These are phyloP conservation scores for Hypoxylon sp. DNA, from an alignment of 2,329 filamentous ascomycete genomes.

Conservation along the genomic window DNA sequence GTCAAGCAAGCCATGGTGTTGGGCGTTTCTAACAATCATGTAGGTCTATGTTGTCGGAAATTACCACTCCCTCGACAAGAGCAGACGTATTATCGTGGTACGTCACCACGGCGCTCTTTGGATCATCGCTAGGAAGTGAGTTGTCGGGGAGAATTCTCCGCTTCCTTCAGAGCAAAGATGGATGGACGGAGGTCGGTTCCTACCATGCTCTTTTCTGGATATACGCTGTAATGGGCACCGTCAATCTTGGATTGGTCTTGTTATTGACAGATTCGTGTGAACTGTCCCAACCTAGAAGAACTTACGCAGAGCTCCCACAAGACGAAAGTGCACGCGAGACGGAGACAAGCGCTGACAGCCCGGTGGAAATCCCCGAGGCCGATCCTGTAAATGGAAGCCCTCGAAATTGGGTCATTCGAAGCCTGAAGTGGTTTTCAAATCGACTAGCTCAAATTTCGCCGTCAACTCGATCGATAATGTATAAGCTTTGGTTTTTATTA, in stretches of 20 bases:
- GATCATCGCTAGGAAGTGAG: constrained; percentile 68
- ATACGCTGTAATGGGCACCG: constrained; percentile 69
- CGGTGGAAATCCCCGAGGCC: constrained; percentile 11
- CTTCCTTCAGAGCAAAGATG: constrained; percentile 59
- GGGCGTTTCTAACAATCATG: constrained; percentile 19
- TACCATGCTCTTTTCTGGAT: constrained; percentile 72
- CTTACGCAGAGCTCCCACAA: constrained; percentile 46
- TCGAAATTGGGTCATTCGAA: constrained; percentile 38
- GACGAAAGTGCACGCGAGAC: constrained; percentile 26
- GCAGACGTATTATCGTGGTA: constrained; percentile 79
- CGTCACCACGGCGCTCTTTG: constrained; percentile 69
- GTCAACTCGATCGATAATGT: constrained; percentile 71
- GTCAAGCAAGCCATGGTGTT: neutral
- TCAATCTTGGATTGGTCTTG: constrained; percentile 64
- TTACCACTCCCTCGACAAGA: constrained; percentile 68
- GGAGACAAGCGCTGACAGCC: neutral
- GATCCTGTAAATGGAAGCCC: constrained; percentile 33
- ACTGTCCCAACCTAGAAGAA: constrained; percentile 53
- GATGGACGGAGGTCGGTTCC: constrained; percentile 65
- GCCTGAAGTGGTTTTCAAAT: constrained; percentile 51
- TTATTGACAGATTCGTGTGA: constrained; percentile 67
- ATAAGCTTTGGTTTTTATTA: constrained; percentile 75
- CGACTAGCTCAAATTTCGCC: constrained; percentile 69
- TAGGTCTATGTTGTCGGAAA: constrained; percentile 70
- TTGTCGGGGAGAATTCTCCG: constrained; percentile 66